A percentile compares a stretch with the other conserved stretches of the same genome.
Conservation (phyloP, 2,329 filamentous ascomycete genomes). For the Zarea fungicola region DNA sequence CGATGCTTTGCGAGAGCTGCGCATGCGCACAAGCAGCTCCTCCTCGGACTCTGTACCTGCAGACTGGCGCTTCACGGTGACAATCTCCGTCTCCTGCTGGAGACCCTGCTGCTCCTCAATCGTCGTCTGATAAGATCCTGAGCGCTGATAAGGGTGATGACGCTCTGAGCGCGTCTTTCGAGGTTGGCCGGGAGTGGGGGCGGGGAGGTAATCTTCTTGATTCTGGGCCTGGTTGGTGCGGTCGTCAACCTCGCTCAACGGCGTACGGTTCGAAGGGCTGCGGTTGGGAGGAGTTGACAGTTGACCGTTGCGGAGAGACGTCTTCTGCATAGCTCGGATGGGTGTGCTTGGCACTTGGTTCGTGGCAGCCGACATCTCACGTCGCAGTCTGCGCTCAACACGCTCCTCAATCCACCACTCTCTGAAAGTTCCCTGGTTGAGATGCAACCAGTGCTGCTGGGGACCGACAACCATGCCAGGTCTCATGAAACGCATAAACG, state of each 20-base stretch:
- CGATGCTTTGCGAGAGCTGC: slow-evolving; percentile 59
- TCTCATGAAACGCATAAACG: slow-evolving; percentile 98
- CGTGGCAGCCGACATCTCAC: slow-evolving; percentile 47
- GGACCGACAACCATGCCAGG: slow-evolving; percentile 98
- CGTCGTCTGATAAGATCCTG: slow-evolving; percentile 39
- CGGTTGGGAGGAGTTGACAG: slow-evolving; percentile 81
- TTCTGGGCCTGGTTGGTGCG: slow-evolving; percentile 63
- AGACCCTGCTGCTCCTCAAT: slow-evolving; percentile 48
- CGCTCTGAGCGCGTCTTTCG: slow-evolving; percentile 78
- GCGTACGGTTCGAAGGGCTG: slow-evolving; percentile 68
- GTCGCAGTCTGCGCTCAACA: slow-evolving; percentile 61
- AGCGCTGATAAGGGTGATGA: slow-evolving; percentile 66
- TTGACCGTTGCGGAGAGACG: slow-evolving; percentile 57
- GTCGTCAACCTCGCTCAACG: slow-evolving; percentile 89
- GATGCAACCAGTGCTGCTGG: slow-evolving; percentile 97
- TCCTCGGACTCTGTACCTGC: slow-evolving; percentile 70
- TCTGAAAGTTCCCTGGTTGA: slow-evolving; percentile 95
- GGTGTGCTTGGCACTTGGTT: slow-evolving; percentile 52
- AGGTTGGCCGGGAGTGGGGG: slow-evolving; percentile 91
- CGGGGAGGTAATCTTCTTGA: slow-evolving; percentile 89
- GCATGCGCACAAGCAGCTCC: slow-evolving; percentile 73
- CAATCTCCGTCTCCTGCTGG: slow-evolving; percentile 55
- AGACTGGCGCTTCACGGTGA: slow-evolving; percentile 56
- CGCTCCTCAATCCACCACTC: slow-evolving; percentile 97
- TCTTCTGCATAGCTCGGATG: slow-evolving; percentile 56